phyloP scores from a whole-genome alignment of 345 rosid genomes.

The Rhizophora mangle region DNA sequence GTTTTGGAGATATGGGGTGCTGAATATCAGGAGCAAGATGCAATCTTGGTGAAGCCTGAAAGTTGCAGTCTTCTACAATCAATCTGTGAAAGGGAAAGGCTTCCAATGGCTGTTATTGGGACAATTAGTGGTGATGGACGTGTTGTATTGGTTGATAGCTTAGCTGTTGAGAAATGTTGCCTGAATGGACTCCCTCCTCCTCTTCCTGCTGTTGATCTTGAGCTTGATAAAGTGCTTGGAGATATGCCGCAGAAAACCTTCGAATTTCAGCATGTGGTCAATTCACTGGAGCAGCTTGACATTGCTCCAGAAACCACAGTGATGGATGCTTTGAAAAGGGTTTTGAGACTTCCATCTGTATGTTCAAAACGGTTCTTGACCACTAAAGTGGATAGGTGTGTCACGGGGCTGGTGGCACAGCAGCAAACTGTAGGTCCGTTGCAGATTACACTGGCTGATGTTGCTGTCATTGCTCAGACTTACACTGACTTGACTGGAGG shows the following conservation, averaged over 20 bases:
- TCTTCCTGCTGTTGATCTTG: constrained; percentile 89
- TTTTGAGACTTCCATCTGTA: constrained; percentile 78
- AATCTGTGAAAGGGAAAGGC: constrained; percentile 85
- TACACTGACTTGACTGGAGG: constrained; percentile 75
- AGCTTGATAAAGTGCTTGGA: constrained; percentile 87
- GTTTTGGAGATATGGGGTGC: constrained; percentile 98
- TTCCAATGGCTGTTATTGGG: constrained; percentile 91
- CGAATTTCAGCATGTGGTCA: constrained; percentile 55
- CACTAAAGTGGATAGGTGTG: constrained; percentile 92
- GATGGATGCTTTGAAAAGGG: constrained; percentile 81
- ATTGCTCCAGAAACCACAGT: constrained; percentile 83
- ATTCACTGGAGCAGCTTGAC: constrained; percentile 63
- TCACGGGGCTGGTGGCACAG: constrained; percentile 95
- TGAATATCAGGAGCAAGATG: constrained; percentile 98
- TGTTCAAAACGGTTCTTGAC: constrained; percentile 84
- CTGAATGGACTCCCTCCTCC: constrained; percentile 67
- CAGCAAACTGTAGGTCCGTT: constrained; percentile 97
- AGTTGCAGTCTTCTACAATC: constrained; percentile 60
- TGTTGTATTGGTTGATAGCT: constrained; percentile 63
- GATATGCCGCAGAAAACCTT: constrained; percentile 90
- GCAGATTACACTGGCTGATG: constrained; percentile 91
- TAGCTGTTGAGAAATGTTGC: constrained; percentile 45
- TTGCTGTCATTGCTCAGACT: constrained; percentile 91
- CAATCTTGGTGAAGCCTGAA: constrained; percentile 85
- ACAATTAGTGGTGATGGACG: constrained; percentile 75